These are phyloP conservation scores for Euphorbia lathyris DNA, from an alignment of 345 rosid genomes.

Conservation along the genomic window DNA sequence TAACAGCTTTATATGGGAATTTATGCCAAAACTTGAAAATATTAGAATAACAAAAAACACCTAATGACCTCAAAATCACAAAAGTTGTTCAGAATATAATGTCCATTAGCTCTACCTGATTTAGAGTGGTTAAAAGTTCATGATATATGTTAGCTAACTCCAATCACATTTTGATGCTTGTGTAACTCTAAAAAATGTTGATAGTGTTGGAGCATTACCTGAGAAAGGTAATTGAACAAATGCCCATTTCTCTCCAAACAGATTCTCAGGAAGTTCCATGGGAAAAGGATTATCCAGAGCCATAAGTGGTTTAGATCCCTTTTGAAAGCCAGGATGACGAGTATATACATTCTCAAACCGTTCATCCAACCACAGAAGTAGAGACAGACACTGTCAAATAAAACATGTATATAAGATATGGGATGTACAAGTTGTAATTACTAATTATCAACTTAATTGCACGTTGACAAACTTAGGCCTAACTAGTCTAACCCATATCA, in stretches of 20 bases:
- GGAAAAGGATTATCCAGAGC: constrained; percentile 90
- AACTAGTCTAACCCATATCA: no score
- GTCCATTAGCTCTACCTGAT: no score
- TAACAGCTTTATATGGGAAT: constrained; percentile 44
- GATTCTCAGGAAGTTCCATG: constrained; percentile 86
- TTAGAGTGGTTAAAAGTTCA: no score
- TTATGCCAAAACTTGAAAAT: not conserved
- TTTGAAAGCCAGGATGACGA: constrained; percentile 91
- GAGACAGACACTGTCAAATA: constrained; percentile 64
- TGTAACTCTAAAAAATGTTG: no score
- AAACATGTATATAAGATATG: not conserved
- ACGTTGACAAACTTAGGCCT: no score
- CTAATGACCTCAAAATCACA: no score
- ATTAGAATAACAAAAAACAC: no score
- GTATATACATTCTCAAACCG: constrained; percentile 77
- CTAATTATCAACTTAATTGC: not conserved
- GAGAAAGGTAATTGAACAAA: constrained; percentile 90
- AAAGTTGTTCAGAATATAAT: no score
- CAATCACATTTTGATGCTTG: no score
- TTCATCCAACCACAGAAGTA: constrained; percentile 86
- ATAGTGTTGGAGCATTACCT: constrained; percentile 30
- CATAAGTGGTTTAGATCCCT: constrained; percentile 77
- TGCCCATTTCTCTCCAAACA: constrained; percentile 90
- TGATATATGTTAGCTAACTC: no score
- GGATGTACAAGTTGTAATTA: not conserved